Evolutionary conservation across 1,284 basidiomycete species (phyloP).

Genomic region (Rhodotorula sp.): DNA sequence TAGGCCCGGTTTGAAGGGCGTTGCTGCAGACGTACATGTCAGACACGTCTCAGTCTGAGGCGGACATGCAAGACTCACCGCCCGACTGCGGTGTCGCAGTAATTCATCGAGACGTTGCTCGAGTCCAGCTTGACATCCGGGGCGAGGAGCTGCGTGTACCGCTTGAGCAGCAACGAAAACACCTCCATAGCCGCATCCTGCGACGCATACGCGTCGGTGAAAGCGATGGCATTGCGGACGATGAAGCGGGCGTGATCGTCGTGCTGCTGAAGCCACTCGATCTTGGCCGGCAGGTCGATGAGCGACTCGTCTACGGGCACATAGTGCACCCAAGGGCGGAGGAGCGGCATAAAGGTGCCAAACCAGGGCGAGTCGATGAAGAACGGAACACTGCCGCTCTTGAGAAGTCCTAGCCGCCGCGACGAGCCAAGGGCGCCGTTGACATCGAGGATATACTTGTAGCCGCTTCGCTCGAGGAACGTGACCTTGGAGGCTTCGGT

Average conservation of each 20-base stretch:
- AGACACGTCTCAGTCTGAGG: not conserved
- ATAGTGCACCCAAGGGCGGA: slow-evolving; percentile 6
- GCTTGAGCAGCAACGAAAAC: not conserved
- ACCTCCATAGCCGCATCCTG: slow-evolving; percentile 5
- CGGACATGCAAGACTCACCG: not conserved
- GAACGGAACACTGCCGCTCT: slow-evolving; percentile 7
- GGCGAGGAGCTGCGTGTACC: not conserved
- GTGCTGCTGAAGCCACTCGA: slow-evolving; percentile 1
- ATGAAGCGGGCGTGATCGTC: slow-evolving; percentile 2
- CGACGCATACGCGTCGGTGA: not conserved
- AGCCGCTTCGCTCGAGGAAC: not conserved
- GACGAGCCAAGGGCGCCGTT: slow-evolving; percentile 8
- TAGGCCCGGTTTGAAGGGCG: no score
- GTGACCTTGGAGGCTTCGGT: not conserved
- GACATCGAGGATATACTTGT: slow-evolving; percentile 7
- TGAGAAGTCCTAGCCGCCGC: not conserved
- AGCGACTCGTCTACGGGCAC: slow-evolving; percentile 6
- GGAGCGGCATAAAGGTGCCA: not conserved
- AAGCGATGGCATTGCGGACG: not conserved
- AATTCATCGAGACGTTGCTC: not conserved
- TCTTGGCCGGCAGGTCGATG: not conserved
- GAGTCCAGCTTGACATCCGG: slow-evolving; percentile 3
- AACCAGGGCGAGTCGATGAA: slow-evolving; percentile 4
- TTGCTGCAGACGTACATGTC: no score
- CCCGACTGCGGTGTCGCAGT: not conserved